Evolutionary conservation across 2,329 filamentous ascomycete species (phyloP).

Genomic region (Microcyclospora tardicrescens): DNA sequence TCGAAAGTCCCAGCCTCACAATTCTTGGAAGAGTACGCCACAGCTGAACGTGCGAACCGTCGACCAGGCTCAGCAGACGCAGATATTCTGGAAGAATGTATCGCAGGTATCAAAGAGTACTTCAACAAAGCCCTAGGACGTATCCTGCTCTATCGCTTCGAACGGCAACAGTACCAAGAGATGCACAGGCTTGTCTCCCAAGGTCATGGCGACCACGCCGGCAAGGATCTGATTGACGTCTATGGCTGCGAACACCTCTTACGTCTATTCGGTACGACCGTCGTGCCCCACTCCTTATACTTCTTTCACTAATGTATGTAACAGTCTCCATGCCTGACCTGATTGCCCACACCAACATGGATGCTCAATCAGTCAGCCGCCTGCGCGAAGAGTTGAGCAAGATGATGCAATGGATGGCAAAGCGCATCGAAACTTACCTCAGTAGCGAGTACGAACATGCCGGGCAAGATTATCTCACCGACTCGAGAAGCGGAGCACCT

Average conservation of each 20-base stretch:
- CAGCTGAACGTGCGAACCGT: conserved; percentile 55
- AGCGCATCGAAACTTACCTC: conserved; percentile 67
- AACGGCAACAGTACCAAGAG: conserved; percentile 76
- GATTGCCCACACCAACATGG: conserved; percentile 96
- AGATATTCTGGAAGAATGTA: conserved; percentile 81
- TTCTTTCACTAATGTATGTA: conserved; percentile 2
- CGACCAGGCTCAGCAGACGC: conserved; percentile 54
- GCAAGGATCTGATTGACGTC: conserved; percentile 62
- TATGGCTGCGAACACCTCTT: conserved; percentile 90
- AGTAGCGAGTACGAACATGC: conserved; percentile 62
- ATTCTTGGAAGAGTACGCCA: conserved; percentile 78
- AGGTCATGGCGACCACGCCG: conserved; percentile 50
- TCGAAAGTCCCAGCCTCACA: conserved; percentile 59
- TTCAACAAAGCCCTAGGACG: conserved; percentile 84
- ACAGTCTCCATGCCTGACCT: conserved; percentile 82
- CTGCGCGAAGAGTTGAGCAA: conserved; percentile 80
- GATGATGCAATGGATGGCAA: conserved; percentile 73
- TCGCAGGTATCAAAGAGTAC: conserved; percentile 78
- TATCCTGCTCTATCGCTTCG: conserved; percentile 85
- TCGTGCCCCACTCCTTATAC: neutral
- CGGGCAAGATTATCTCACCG: conserved; percentile 55
- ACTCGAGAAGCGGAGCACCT: conserved; percentile 8
- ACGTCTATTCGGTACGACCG: conserved; percentile 64
- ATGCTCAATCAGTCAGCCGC: conserved; percentile 74
- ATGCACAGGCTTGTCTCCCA: conserved; percentile 54